Conservation (phyloP, 1,284 basidiomycete genomes). For the Rhizoctonia solani region DNA sequence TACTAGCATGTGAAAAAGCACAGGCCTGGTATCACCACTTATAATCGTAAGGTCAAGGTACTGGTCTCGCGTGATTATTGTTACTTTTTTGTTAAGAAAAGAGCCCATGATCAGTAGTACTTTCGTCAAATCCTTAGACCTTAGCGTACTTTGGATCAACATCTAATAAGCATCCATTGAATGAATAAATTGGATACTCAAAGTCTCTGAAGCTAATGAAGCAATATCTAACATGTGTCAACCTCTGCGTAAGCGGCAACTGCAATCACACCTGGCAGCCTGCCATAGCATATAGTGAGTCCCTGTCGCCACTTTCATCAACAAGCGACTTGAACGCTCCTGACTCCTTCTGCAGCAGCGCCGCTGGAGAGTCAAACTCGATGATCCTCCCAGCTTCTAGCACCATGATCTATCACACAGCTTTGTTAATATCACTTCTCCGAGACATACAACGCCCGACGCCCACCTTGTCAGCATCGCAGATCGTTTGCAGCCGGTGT, state of each 20-base stretch:
- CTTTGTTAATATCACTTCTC: not conserved
- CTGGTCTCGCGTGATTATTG: too few relatives aligned
- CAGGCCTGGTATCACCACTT: too few relatives aligned
- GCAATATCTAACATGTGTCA: not conserved
- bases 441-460: not conserved
- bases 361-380: constrained; percentile 49
- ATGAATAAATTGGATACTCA: too few relatives aligned
- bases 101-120: too few relatives aligned
- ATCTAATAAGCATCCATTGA: too few relatives aligned
- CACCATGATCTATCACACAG: constrained; percentile 35
- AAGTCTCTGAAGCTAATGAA: not conserved
- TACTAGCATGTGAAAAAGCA: too few relatives aligned
- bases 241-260: not conserved
- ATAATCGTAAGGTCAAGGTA: too few relatives aligned
- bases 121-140: too few relatives aligned
- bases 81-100: too few relatives aligned
- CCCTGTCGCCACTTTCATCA: constrained; percentile 49
- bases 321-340: constrained; percentile 48
- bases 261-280: not conserved
- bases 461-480: constrained; percentile 63
- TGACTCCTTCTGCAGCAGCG: constrained; percentile 46
- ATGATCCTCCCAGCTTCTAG: constrained; percentile 40
- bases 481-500: constrained; percentile 70
- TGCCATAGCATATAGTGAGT: constrained; percentile 45
- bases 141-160: too few relatives aligned